Evolutionary conservation across 331 rosid species (phyloP), one percentile per base, ranked within the genome.

Genomic region (Acacia pycnantha): DNA sequence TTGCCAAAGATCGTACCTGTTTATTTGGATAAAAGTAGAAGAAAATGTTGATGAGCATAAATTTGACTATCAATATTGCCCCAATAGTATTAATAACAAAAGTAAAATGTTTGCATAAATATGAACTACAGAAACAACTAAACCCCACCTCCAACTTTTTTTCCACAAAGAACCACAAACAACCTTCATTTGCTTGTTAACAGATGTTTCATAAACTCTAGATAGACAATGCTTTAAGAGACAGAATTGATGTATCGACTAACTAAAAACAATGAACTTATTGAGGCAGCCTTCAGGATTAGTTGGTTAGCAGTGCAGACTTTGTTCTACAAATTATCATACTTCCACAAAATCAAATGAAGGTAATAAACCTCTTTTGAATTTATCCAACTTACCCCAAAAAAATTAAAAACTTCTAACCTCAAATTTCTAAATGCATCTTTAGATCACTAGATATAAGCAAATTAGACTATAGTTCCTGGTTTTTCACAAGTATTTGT

Each of bases 1-100:
- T 97, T 71, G 97, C 98, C 88, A 96, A 66, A 50, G 99, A 96
- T 51, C 99, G 87, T 69, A 92, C 98, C 99, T 96, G 84, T 72
- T 50, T 37, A 71, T 29, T 54, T 48, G 66, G 79, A 74, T 40
- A 80, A 73, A 82, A 69, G 73, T 40, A 66, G 41, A 44, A 70
- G 82, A 84, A 54, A 59, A 69, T 80, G 74, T 31, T 69, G 53
- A 73, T 5, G 13, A 59, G 72, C 53, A 76, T 58, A 74, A 43
- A 78, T 8, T 47, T 50, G 65, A 67, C 59, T 73, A 82, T 46
- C 70, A 77, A 77, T 58, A 61, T 44, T 56, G 72, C 37, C 35
- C 44, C 43, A 73, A 48, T 33, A 73, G 74, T 31, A 44, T 50
- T 69, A 19, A 77, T 1, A 26, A 43, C 12, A 43, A 62, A 47